Evolutionary conservation across 371 early-diverging fungal genomes (phyloP).

Genomic region (Rhizopus delemar): DNA sequence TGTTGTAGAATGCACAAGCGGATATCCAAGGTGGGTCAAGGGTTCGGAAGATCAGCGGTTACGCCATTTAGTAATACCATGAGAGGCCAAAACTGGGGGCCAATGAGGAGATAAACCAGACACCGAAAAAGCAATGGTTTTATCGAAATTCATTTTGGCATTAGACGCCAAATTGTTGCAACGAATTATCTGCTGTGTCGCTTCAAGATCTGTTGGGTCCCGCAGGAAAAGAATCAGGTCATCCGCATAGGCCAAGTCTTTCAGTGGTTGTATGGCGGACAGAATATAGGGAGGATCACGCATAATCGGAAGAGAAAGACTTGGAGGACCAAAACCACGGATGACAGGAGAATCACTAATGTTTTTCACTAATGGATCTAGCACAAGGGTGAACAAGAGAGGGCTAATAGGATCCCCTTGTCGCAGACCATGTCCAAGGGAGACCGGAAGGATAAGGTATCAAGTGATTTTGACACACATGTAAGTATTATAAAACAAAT

Average conservation of each 20-base stretch:
- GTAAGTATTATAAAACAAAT: not conserved
- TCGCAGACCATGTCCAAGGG: slow-evolving; percentile 2
- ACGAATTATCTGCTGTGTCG: not conserved
- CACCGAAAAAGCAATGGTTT: slow-evolving; percentile 6
- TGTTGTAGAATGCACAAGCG: too few species aligned
- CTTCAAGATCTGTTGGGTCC: slow-evolving; percentile 1
- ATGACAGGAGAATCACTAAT: not conserved
- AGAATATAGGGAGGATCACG: too few species aligned
- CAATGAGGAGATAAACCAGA: slow-evolving; percentile 1
- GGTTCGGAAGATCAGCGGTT: too few species aligned
- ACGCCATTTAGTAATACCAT: too few species aligned
- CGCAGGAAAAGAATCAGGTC: not conserved
- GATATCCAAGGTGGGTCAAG: too few species aligned
- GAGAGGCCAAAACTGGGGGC: not conserved
- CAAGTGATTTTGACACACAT: slow-evolving; percentile 3
- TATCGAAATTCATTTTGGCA: slow-evolving; percentile 10
- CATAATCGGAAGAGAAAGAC: not conserved
- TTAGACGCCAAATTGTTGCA: slow-evolving; percentile 7
- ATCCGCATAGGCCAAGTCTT: not conserved
- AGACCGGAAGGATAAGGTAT: not conserved
- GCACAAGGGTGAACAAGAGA: slow-evolving; percentile 17
- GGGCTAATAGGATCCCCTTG: slow-evolving; percentile 21
- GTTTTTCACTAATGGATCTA: slow-evolving; percentile 7
- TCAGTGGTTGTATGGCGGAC: too few species aligned
- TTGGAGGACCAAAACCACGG: not conserved